Evolutionary conservation across 2,329 filamentous ascomycete species (phyloP).

Genomic region (Rhexocercosporidium sp.): DNA sequence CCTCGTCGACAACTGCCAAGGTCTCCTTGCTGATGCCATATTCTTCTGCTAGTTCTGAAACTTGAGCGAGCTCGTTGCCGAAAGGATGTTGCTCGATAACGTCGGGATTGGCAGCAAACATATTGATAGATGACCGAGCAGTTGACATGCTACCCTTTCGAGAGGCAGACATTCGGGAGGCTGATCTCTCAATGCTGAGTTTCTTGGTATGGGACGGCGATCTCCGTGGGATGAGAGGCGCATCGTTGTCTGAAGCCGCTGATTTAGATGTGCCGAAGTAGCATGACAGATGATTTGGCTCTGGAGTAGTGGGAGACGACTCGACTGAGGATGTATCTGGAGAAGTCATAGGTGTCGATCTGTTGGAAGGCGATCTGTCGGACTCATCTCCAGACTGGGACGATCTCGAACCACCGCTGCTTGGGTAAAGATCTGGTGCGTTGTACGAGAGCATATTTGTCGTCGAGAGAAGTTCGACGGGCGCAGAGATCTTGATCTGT

Average conservation of each 20-base stretch:
- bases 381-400: slow-evolving; percentile 73
- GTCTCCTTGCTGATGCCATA: slow-evolving; percentile 65
- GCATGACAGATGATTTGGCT: slow-evolving; percentile 70
- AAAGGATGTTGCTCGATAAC: slow-evolving; percentile 68
- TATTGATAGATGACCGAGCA: slow-evolving; percentile 56
- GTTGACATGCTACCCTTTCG: slow-evolving; percentile 62
- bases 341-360: slow-evolving; percentile 48
- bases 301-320: slow-evolving; percentile 53
- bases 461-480: slow-evolving; percentile 86
- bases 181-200: slow-evolving; percentile 74
- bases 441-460: slow-evolving; percentile 97
- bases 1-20: slow-evolving; percentile 70
- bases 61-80: slow-evolving; percentile 86
- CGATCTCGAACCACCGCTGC: slow-evolving; percentile 29
- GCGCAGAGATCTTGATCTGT: slow-evolving; percentile 79
- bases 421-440: slow-evolving; percentile 75
- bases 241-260: slow-evolving; percentile 46
- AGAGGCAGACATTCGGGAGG: slow-evolving; percentile 61
- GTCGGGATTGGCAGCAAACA: slow-evolving; percentile 39
- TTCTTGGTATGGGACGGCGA: slow-evolving; percentile 90
- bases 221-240: slow-evolving; percentile 76
- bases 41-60: slow-evolving; percentile 92
- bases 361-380: slow-evolving; percentile 60
- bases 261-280: slow-evolving; percentile 57
- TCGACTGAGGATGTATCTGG: slow-evolving; percentile 51